These are phyloP conservation scores for Eurotiales sp. DNA, from an alignment of 2,329 filamentous ascomycete genomes.

Conservation along the genomic window DNA sequence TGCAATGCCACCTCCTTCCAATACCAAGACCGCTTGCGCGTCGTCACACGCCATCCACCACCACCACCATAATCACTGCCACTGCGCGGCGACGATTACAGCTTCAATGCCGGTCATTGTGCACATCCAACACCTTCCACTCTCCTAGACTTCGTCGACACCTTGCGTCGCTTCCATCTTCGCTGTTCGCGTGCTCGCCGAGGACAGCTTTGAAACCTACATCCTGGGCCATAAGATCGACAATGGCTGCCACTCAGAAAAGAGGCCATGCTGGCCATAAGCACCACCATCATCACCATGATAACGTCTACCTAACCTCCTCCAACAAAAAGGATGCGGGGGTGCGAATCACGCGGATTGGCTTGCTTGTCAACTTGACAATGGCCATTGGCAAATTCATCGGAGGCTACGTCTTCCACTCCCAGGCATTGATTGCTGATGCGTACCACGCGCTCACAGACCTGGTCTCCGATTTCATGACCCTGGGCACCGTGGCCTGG, in stretches of 20 bases:
- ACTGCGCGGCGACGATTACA: no score
- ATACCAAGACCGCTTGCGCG: not conserved
- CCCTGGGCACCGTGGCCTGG: constrained; percentile 89
- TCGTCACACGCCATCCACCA: constrained; percentile 1
- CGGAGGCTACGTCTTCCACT: constrained; percentile 92
- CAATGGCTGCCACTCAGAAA: constrained; percentile 39
- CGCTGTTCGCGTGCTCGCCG: constrained; percentile 7
- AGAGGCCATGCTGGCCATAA: constrained; percentile 46
- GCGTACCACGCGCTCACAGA: constrained; percentile 95
- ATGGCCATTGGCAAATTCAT: constrained; percentile 94
- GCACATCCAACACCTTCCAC: not conserved
- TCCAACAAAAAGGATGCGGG: constrained; percentile 86
- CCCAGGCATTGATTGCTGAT: constrained; percentile 87
- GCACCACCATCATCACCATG: constrained; percentile 68
- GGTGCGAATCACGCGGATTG: constrained; percentile 88
- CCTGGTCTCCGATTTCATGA: constrained; percentile 90
- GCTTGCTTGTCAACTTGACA: constrained; percentile 80
- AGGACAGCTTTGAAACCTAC: constrained; percentile 18
- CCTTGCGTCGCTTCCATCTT: not conserved
- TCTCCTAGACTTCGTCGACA: not conserved
- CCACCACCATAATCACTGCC: not conserved
- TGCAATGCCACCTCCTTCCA: constrained; percentile 7
- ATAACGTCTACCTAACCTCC: constrained; percentile 78
- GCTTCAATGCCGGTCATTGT: not conserved
- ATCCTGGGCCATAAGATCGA: constrained; percentile 20